These are phyloP conservation scores for Viridothelium virens DNA, from an alignment of 495 filamentous ascomycete genomes.

Conservation along the genomic window DNA sequence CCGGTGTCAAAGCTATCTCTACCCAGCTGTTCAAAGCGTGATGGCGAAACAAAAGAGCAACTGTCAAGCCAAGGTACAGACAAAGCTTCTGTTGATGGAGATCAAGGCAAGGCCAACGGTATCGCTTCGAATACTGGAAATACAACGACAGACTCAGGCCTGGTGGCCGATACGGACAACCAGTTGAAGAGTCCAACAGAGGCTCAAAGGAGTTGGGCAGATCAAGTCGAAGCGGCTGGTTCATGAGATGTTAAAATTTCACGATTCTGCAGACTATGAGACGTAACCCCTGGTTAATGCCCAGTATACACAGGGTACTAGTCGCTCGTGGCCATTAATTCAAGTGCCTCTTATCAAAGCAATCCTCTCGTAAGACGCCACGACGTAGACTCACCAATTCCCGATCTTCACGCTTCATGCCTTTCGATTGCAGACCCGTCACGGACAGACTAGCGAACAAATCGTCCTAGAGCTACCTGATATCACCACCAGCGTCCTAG, in stretches of 20 bases:
- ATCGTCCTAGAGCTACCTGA: not conserved
- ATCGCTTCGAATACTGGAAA: not conserved
- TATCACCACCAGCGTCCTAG: constrained; percentile 19
- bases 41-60: not conserved
- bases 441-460: not conserved
- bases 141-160: not conserved
- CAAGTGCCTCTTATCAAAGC: not conserved
- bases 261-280: not conserved
- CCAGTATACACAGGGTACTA: no score
- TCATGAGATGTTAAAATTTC: not conserved
- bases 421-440: not conserved
- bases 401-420: not conserved
- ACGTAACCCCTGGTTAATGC: no score
- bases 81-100: not conserved
- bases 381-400: not conserved
- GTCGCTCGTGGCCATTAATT: not conserved
- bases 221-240: constrained; percentile 23
- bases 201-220: constrained; percentile 19
- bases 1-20: not conserved
- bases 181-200: constrained; percentile 9
- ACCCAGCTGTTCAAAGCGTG: not conserved
- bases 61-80: not conserved
- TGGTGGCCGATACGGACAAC: not conserved
- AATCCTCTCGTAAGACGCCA: not conserved
- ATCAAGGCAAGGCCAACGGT: not conserved